phyloP scores from a whole-genome alignment of 1,284 basidiomycete genomes.

The Leccinum solheimii region DNA sequence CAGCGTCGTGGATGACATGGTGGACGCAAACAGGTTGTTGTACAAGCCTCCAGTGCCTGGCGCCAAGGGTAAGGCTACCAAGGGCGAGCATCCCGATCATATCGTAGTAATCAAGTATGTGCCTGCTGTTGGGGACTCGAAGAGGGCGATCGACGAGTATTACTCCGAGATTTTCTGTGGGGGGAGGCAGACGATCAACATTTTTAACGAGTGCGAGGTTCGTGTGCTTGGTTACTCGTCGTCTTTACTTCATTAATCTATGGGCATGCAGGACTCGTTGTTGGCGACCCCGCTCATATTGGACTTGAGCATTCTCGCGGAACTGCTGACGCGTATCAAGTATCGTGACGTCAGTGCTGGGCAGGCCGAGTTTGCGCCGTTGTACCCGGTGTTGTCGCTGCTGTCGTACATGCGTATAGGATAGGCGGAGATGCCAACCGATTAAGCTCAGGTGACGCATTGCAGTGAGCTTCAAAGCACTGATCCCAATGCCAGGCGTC shows the following conservation, averaged over 20 bases:
- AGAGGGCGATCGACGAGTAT: constrained; percentile 98
- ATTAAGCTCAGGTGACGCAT: too few species aligned
- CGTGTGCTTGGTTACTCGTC: constrained; percentile 17
- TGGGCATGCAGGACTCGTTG: constrained; percentile 74
- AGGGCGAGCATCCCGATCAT: constrained; percentile 96
- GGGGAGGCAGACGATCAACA: constrained; percentile 83
- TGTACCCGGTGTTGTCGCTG: constrained; percentile 88
- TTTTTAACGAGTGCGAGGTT: constrained; percentile 95
- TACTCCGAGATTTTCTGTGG: constrained; percentile 91
- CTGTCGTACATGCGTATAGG: constrained; percentile 76
- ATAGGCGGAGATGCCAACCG: too few species aligned
- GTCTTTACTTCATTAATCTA: constrained; percentile 7
- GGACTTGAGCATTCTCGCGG: constrained; percentile 91
- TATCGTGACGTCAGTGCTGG: constrained; percentile 65
- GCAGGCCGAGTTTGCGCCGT: constrained; percentile 67
- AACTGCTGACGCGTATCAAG: constrained; percentile 90
- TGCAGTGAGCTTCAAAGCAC: too few species aligned
- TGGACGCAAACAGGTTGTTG: constrained; percentile 85
- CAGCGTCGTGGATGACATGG: constrained; percentile 98
- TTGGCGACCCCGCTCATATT: constrained; percentile 95
- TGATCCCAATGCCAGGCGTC: too few species aligned
- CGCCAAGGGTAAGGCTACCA: constrained; percentile 65
- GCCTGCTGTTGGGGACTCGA: constrained; percentile 94
- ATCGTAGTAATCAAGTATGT: constrained; percentile 96
- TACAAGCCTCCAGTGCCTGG: constrained; percentile 77